These are phyloP conservation scores for Ehretia macrophylla DNA, from an alignment of 257 asterid genomes.

Conservation along the genomic window DNA sequence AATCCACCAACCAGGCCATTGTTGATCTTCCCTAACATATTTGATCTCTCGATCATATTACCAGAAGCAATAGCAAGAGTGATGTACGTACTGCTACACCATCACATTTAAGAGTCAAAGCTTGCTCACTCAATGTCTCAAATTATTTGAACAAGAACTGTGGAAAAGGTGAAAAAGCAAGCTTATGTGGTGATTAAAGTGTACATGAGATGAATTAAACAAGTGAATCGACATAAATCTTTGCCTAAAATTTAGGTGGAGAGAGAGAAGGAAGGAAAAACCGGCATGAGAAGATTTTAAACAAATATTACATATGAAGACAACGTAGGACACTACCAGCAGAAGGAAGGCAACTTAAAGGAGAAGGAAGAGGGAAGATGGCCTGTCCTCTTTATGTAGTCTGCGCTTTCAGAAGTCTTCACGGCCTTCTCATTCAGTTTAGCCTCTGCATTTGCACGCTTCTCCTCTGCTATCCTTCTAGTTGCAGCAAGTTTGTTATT, in stretches of 20 bases:
- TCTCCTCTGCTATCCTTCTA: constrained; percentile 81
- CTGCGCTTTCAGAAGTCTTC: constrained; percentile 65
- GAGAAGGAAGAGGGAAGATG: constrained; percentile 66
- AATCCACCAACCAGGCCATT: no score
- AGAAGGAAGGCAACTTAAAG: constrained; percentile 53
- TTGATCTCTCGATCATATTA: no score
- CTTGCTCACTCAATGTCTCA: constrained; percentile 2
- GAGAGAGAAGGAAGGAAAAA: no score
- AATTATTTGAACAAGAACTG: constrained; percentile 1
- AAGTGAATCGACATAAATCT: no score
- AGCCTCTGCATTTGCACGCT: constrained; percentile 78
- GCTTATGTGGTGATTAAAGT: background rate
- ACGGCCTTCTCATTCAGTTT: constrained; percentile 66
- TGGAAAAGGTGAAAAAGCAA: background rate
- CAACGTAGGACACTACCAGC: constrained; percentile 39
- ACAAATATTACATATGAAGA: no score
- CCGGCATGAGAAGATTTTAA: no score
- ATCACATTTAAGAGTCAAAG: background rate
- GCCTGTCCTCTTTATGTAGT: constrained; percentile 72
- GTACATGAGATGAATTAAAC: background rate
- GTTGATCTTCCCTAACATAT: no score
- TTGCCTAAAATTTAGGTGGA: no score
- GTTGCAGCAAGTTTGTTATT: constrained; percentile 61
- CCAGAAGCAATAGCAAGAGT: no score
- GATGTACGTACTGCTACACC: background rate